These are phyloP conservation scores for Isoetes taiwanensis DNA, from an alignment of 75 land plant genomes.

Conservation along the genomic window DNA sequence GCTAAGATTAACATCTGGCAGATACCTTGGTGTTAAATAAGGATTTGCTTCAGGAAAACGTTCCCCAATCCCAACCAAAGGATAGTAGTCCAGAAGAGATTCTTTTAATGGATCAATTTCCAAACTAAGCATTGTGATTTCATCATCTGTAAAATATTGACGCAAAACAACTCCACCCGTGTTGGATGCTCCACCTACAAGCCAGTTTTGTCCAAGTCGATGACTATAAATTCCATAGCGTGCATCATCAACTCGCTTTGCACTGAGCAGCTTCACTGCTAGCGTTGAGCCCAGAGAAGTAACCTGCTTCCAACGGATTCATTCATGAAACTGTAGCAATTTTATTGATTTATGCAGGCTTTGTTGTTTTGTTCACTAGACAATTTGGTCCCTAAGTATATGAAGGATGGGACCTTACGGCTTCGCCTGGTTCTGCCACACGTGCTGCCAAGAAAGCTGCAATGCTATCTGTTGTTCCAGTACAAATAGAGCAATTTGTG, in stretches of 20 bases:
- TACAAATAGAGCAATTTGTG: constrained; percentile 38
- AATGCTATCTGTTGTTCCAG: constrained; percentile 65
- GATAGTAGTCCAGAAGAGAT: constrained; percentile 47
- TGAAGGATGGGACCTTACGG: constrained; percentile 30
- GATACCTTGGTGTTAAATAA: constrained; percentile 40
- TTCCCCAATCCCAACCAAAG: constrained; percentile 38
- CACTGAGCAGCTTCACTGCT: constrained; percentile 51
- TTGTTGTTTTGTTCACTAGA: not conserved
- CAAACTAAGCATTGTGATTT: constrained; percentile 27
- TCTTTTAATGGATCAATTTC: constrained; percentile 35
- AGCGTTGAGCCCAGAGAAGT: constrained; percentile 62
- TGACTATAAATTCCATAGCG: constrained; percentile 56
- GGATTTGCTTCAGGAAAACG: constrained; percentile 60
- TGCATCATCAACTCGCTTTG: constrained; percentile 47
- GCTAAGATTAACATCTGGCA: not conserved
- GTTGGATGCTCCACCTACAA: constrained; percentile 66
- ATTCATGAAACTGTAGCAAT: not conserved
- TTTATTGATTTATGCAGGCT: not conserved
- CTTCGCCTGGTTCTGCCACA: constrained; percentile 45
- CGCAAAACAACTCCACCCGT: constrained; percentile 58
- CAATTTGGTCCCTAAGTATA: no score
- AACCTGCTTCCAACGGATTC: constrained; percentile 23
- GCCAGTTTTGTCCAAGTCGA: constrained; percentile 51
- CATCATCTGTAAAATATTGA: constrained; percentile 40
- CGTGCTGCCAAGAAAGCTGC: constrained; percentile 64